Percentiles rank a stretch among this genome's conserved stretches.
These are phyloP conservation scores for Pachyrhizus erosus DNA, from an alignment of 306 rosid genomes.

Conservation along the genomic window DNA sequence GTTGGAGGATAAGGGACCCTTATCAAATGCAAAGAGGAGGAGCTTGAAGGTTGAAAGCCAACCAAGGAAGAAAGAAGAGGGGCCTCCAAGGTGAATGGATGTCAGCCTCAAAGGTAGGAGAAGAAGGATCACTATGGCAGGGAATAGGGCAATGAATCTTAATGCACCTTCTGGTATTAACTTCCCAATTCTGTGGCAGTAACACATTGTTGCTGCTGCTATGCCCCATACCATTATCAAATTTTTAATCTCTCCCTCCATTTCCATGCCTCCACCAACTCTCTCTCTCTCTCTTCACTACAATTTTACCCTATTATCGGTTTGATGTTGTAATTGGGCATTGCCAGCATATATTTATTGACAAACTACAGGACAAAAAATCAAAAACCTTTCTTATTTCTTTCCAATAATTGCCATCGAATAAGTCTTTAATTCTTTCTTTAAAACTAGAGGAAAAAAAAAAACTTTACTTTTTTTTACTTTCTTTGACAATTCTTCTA, in stretches of 20 bases:
- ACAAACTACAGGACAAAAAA: too few relatives aligned
- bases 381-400: too few relatives aligned
- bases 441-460: too few relatives aligned
- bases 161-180: slow-evolving; percentile 8
- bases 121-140: slow-evolving; percentile 38
- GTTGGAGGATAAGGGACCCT: slow-evolving; percentile 47
- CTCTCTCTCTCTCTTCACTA: neutral
- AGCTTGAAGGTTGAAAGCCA: slow-evolving; percentile 61
- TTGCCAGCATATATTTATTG: too few relatives aligned
- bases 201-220: slow-evolving; percentile 41
- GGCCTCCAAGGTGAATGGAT: slow-evolving; percentile 46
- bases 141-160: slow-evolving; percentile 37
- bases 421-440: too few relatives aligned
- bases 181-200: slow-evolving; percentile 42
- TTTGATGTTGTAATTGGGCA: too few relatives aligned
- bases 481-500: too few relatives aligned
- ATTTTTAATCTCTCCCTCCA: slow-evolving; percentile 49
- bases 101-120: slow-evolving; percentile 48
- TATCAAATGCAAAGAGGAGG: slow-evolving; percentile 44
- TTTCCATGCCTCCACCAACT: neutral
- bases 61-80: slow-evolving; percentile 42
- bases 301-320: too few relatives aligned
- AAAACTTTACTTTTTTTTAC: too few relatives aligned
- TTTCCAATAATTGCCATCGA: too few relatives aligned
- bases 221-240: slow-evolving; percentile 46